Base-by-base conservation (phyloP, 2,329 filamentous ascomycete species). In the Beauveria rudraprayagi region DNA sequence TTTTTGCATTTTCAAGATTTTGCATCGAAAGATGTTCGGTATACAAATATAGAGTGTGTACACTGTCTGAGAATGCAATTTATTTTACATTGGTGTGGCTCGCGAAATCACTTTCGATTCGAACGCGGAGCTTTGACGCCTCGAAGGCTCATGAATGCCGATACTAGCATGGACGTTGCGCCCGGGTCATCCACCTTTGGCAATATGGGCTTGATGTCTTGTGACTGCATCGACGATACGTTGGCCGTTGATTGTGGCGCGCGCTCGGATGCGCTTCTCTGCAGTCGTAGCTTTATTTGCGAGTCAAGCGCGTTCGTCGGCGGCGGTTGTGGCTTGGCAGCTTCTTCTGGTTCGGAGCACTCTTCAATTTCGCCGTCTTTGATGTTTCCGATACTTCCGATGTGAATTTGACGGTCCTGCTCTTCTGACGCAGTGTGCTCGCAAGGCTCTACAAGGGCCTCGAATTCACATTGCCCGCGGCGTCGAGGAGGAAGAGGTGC, bases 71-170 rank as follows among this genome's bases (percentile, higher is more conserved):
- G 8, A 8, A 16, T n/a, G 10, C 22, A 26, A 1, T 14, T 16
- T 44, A 34, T 28, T 3, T 44, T 24, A 17, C 43, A 26, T 22
- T 30, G 5, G 2, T 3, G 5, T 26, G 24, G 5, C 17, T 19
- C 17, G 46, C 7, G 28, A 26, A 16, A 17, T 54, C 22, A 47
- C n/a, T 48, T 60, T 19, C n/a, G 3, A 11, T 28, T 28, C 19
- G 19, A 14, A 3, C 66, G 67, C 5, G 46, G 48, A n/a, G 61
- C 68, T 37, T 73, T 73, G 0, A 66, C 61, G n/a, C 63, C 65
- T 8, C 69, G 67, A 6, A 76, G 64, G 10, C 72, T 63, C 60
- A 76, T 69, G 34, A 73, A 76, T 14, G 63, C 66, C 1, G 64
- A 65, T 2, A 76, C 58, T 2, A 76, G 63, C 26, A 61, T 70